Evolutionary conservation across 2,329 filamentous ascomycete species (phyloP).

Genomic region (Aspergillus chevalieri): DNA sequence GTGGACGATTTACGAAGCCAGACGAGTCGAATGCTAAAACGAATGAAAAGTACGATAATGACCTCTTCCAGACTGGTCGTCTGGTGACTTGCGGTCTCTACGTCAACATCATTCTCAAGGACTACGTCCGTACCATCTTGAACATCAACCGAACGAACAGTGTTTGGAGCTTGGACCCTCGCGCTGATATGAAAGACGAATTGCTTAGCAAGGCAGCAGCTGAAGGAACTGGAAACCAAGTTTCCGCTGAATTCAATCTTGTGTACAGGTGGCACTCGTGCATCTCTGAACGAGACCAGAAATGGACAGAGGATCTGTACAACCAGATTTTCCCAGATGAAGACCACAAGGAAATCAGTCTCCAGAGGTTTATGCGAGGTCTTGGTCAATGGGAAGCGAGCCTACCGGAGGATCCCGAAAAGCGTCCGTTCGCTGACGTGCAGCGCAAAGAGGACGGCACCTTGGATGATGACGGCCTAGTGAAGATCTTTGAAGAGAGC

Average conservation of each 20-base stretch:
- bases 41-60: slow-evolving; percentile 35
- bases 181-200: slow-evolving; percentile 51
- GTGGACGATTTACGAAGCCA: slow-evolving; percentile 57
- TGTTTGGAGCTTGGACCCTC: slow-evolving; percentile 59
- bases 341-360: slow-evolving; percentile 28
- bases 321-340: slow-evolving; percentile 41
- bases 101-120: slow-evolving; percentile 50
- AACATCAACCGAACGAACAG: slow-evolving; percentile 55
- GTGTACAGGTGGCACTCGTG: slow-evolving; percentile 61
- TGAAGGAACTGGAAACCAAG: slow-evolving; percentile 59
- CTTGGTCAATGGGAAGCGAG: slow-evolving; percentile 37
- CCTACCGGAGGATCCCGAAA: slow-evolving; percentile 40
- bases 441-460: slow-evolving; percentile 45
- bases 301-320: slow-evolving; percentile 55
- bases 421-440: slow-evolving; percentile 46
- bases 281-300: slow-evolving; percentile 55
- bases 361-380: slow-evolving; percentile 35
- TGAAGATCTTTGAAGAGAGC: slow-evolving; percentile 49
- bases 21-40: slow-evolving; percentile 32
- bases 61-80: slow-evolving; percentile 50
- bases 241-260: slow-evolving; percentile 63
- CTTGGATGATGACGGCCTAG: slow-evolving; percentile 55
- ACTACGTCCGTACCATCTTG: slow-evolving; percentile 58
- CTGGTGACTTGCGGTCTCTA: slow-evolving; percentile 52
- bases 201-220: slow-evolving; percentile 42